A percentile compares a stretch with the other conserved stretches of the same genome.
Conservation (phyloP, 1,139 yeast species). For the Casaregolazyma suthepensis region DNA sequence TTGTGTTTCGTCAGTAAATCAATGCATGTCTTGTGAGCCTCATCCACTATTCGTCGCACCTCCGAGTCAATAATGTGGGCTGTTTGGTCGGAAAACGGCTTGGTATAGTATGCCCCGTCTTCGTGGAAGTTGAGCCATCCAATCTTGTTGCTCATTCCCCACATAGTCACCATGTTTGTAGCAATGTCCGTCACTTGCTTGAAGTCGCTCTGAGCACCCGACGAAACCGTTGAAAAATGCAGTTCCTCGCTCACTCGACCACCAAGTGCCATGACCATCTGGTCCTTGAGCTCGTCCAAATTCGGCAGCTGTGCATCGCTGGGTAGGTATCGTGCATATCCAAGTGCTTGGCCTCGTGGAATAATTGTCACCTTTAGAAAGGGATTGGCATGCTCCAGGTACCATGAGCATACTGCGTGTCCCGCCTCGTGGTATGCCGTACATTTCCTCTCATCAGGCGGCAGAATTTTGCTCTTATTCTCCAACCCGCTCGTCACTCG, state of each 20-base stretch:
- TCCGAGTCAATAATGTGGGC: slow-evolving; percentile 74
- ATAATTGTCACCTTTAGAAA: slow-evolving; percentile 89
- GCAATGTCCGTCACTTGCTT: slow-evolving; percentile 93
- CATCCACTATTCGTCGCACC: slow-evolving; percentile 72
- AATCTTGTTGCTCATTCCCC: slow-evolving; percentile 84
- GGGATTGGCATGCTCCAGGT: slow-evolving; percentile 81
- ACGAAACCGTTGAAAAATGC: slow-evolving; percentile 82
- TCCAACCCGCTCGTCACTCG: slow-evolving; percentile 96
- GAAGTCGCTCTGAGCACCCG: slow-evolving; percentile 95
- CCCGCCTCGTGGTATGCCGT: slow-evolving; percentile 99
- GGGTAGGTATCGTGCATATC: slow-evolving; percentile 97
- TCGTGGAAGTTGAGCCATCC: slow-evolving; percentile 79
- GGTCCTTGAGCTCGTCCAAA: slow-evolving; percentile 69
- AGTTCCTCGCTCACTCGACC: slow-evolving; percentile 95
- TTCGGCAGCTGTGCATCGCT: slow-evolving; percentile 82
- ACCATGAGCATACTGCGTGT: slow-evolving; percentile 98
- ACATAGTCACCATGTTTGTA: slow-evolving; percentile 78
- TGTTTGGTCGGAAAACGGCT: slow-evolving; percentile 89
- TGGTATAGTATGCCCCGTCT: slow-evolving; percentile 48
- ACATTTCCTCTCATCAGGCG: slow-evolving; percentile 79
- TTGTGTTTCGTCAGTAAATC: slow-evolving; percentile 58
- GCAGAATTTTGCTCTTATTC: slow-evolving; percentile 75
- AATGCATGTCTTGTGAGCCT: slow-evolving; percentile 66
- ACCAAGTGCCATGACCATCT: slow-evolving; percentile 95
- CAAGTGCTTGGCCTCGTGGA: slow-evolving; percentile 94